Conservation (phyloP, 2,329 filamentous ascomycete species). For the Cladophialophora chaetospira region DNA sequence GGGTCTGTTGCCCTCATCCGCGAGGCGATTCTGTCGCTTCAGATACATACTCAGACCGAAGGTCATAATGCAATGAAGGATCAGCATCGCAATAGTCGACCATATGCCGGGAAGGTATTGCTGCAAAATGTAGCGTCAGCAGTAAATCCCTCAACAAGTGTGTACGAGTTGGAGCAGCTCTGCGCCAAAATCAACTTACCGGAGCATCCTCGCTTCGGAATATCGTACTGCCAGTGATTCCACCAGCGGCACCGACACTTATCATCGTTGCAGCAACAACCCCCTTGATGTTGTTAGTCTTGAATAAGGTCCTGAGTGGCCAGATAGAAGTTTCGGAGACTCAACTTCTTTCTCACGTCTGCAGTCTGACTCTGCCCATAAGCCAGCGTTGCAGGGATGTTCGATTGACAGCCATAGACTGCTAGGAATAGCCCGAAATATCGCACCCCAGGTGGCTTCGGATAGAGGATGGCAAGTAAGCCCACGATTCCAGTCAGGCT, state of each 20-base stretch:
- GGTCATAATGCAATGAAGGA: constrained; percentile 17
- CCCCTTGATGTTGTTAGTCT: not conserved
- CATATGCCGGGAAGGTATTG: constrained; percentile 29
- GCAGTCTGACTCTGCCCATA: constrained; percentile 39
- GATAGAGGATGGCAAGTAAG: constrained; percentile 71
- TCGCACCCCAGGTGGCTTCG: constrained; percentile 55
- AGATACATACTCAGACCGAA: constrained; percentile 23
- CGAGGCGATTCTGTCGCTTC: constrained; percentile 25
- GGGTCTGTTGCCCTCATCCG: constrained; percentile 24
- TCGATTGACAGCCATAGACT: constrained; percentile 73
- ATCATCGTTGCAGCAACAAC: not conserved
- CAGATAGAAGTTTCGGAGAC: too few relatives aligned
- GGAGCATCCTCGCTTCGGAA: constrained; percentile 6
- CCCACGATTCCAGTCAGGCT: constrained; percentile 62
- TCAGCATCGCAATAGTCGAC: constrained; percentile 24
- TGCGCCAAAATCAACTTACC: not conserved
- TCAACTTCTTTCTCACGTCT: not conserved
- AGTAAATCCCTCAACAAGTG: not conserved
- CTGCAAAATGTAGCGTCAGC: not conserved
- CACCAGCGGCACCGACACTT: not conserved
- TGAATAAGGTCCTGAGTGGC: too few relatives aligned
- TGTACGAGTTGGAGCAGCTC: not conserved
- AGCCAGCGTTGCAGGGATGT: constrained; percentile 71
- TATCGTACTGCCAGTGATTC: not conserved
- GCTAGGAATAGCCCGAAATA: constrained; percentile 75